phyloP scores from a whole-genome alignment of 345 rosid species.

The Linum tenue region DNA sequence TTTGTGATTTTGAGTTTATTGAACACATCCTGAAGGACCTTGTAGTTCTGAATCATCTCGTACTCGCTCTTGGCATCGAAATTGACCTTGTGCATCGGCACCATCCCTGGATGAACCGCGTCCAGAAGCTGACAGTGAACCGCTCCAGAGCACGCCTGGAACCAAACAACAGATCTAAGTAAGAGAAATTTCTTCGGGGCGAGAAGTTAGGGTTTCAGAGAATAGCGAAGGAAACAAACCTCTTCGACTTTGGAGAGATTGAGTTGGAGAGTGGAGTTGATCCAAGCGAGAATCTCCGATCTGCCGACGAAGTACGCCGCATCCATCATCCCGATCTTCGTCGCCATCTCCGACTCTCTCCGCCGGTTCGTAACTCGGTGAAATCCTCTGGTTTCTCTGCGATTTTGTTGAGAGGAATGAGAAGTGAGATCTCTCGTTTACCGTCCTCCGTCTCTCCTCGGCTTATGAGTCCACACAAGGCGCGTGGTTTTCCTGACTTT shows the following conservation, averaged over 20 bases:
- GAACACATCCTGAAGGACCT: slow-evolving; percentile 93
- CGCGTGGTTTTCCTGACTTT: neutral
- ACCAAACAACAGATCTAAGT: neutral
- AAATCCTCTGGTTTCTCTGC: too few relatives aligned
- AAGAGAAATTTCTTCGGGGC: neutral
- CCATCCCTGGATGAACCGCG: slow-evolving; percentile 75
- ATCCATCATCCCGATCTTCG: slow-evolving; percentile 94
- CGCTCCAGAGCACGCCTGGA: slow-evolving; percentile 83
- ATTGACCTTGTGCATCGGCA: slow-evolving; percentile 97
- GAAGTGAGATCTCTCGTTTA: neutral
- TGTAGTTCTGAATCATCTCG: slow-evolving; percentile 96
- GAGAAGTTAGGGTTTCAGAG: neutral
- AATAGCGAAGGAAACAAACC: slow-evolving; percentile 34
- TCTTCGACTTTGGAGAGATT: slow-evolving; percentile 96
- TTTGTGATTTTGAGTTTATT: slow-evolving; percentile 91
- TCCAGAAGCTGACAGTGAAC: slow-evolving; percentile 96
- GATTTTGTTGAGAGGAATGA: slow-evolving; percentile 7
- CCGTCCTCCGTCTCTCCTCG: neutral
- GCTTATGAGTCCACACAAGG: neutral
- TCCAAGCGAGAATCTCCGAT: slow-evolving; percentile 95
- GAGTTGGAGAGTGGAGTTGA: slow-evolving; percentile 81
- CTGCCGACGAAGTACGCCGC: slow-evolving; percentile 86
- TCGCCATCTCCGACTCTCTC: slow-evolving; percentile 39
- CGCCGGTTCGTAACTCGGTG: neutral
- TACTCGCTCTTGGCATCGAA: slow-evolving; percentile 92